These are phyloP conservation scores for Ploettnerulaceae sp. DNA, from an alignment of 2,329 filamentous ascomycete genomes.

Conservation along the genomic window DNA sequence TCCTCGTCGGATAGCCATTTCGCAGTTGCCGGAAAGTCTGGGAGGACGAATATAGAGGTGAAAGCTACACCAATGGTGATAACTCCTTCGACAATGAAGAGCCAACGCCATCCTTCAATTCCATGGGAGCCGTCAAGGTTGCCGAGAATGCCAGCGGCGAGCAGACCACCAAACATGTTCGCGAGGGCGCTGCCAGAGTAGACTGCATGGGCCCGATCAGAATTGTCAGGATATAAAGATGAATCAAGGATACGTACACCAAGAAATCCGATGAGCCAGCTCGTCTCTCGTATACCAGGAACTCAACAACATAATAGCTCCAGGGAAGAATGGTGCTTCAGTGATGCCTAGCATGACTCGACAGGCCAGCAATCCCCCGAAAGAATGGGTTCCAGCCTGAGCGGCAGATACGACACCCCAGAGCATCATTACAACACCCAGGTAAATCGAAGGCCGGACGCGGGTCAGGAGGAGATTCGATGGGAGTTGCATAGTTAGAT, in stretches of 20 bases:
- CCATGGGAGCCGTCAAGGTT: conserved; percentile 43
- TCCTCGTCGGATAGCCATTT: conserved; percentile 48
- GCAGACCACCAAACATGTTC: conserved; percentile 46
- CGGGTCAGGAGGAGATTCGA: conserved; percentile 44
- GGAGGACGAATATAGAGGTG: conserved; percentile 37
- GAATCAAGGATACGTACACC: not conserved
- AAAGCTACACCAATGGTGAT: conserved; percentile 39
- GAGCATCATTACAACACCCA: conserved; percentile 36
- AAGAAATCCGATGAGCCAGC: conserved; percentile 40
- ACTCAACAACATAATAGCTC: conserved; percentile 43
- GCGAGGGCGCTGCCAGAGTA: conserved; percentile 42
- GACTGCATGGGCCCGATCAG: conserved; percentile 24
- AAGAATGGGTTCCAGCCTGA: conserved; percentile 43
- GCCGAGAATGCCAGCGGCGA: conserved; percentile 45
- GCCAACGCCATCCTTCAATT: conserved; percentile 48
- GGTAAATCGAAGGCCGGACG: conserved; percentile 41
- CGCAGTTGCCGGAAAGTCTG: conserved; percentile 50
- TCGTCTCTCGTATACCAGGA: conserved; percentile 43
- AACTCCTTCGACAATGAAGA: conserved; percentile 43
- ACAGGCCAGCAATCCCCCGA: conserved; percentile 40
- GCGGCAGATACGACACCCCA: conserved; percentile 40
- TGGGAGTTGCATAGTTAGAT: conserved; percentile 44
- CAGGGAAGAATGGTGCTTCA: conserved; percentile 49
- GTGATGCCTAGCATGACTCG: conserved; percentile 45
- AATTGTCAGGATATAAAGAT: not conserved